Percentiles rank a stretch among this genome's conserved stretches.
Evolutionary conservation across 2,329 filamentous ascomycete species (phyloP).

Genomic region (Aspergillus sp.): DNA sequence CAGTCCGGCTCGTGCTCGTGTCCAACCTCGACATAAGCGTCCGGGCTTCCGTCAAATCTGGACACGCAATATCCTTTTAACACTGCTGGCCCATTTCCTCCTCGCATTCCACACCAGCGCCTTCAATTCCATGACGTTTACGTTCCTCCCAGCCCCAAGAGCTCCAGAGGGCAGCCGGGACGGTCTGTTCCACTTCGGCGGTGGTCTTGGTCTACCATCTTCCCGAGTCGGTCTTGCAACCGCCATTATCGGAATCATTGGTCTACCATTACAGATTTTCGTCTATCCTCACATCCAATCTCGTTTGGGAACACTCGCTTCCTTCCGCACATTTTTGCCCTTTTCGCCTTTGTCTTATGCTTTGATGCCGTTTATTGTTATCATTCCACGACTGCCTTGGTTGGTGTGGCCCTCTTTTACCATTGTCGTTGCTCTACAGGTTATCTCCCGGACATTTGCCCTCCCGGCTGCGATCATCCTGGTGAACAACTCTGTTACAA

Average conservation of each 20-base stretch:
- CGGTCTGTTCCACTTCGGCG: slow-evolving; percentile 56
- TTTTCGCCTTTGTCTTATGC: slow-evolving; percentile 68
- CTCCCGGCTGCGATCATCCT: slow-evolving; percentile 56
- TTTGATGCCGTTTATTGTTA: slow-evolving; percentile 64
- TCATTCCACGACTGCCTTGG: slow-evolving; percentile 55
- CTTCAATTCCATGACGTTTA: slow-evolving; percentile 71
- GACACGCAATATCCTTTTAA: slow-evolving; percentile 52
- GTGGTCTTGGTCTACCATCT: slow-evolving; percentile 70
- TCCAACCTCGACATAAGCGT: slow-evolving; percentile 34
- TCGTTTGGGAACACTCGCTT: slow-evolving; percentile 62
- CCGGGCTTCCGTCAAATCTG: slow-evolving; percentile 48
- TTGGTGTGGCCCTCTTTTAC: slow-evolving; percentile 63
- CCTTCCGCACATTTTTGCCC: slow-evolving; percentile 64
- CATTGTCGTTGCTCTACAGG: slow-evolving; percentile 62
- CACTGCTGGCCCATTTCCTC: slow-evolving; percentile 60
- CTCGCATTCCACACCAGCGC: slow-evolving; percentile 71
- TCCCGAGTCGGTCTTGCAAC: slow-evolving; percentile 71
- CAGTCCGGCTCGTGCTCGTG: slow-evolving; percentile 19
- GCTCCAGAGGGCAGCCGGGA: slow-evolving; percentile 39
- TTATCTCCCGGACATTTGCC: slow-evolving; percentile 67
- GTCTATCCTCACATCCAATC: slow-evolving; percentile 66
- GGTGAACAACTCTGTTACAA: slow-evolving; percentile 57
- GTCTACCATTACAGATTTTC: slow-evolving; percentile 67
- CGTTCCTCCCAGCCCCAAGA: slow-evolving; percentile 70
- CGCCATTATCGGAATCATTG: slow-evolving; percentile 69